Conservation (phyloP, 129 eudicot genomes). For the carrot (Daucus carota) region DH1_v3.0 NC_030389.2:9970001-9970500, state of each 20-base stretch:
- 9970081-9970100: constrained; percentile 44
- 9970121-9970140: constrained; percentile 41
- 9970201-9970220: constrained; percentile 5
- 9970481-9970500: neutral
- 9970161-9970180: constrained; percentile 78
- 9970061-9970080: constrained; percentile 36
- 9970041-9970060: constrained; percentile 64
- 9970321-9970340: neutral
- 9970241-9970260: neutral
- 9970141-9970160: constrained; percentile 85
- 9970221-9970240: neutral
- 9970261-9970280: neutral
- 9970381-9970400: neutral
- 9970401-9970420: neutral
- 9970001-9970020: constrained; percentile 46
- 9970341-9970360: neutral
- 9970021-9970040: constrained; percentile 64
- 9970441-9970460: neutral
- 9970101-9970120: constrained; percentile 36
- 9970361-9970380: neutral
- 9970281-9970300: neutral
- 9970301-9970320: neutral
- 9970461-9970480: neutral
- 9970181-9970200: constrained; percentile 45
- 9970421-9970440: neutral